Percentiles rank a stretch among this genome's conserved stretches.
phyloP scores from a whole-genome alignment of 2,329 filamentous ascomycete genomes.

The Fusarium nisikadoi region DNA sequence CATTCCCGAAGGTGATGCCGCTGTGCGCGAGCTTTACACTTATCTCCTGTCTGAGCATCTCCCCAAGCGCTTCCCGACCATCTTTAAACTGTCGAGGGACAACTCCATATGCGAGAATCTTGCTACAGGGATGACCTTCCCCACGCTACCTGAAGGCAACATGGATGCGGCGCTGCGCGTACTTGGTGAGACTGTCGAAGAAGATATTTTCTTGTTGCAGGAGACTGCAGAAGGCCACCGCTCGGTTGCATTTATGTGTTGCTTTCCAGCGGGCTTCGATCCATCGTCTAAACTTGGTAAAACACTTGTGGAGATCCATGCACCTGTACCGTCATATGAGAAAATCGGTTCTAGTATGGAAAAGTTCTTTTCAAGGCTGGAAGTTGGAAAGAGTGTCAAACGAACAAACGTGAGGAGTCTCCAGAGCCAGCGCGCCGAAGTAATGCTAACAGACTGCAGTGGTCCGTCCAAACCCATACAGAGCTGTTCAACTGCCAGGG shows the following conservation, averaged over 20 bases:
- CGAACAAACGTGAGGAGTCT: conserved; percentile 57
- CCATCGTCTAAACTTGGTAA: conserved; percentile 61
- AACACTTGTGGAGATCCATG: conserved; percentile 56
- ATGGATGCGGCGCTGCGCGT: conserved; percentile 14
- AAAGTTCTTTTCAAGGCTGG: conserved; percentile 60
- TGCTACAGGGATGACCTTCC: conserved; percentile 49
- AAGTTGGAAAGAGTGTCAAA: conserved; percentile 60
- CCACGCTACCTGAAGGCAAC: conserved; percentile 18
- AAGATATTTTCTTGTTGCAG: conserved; percentile 59
- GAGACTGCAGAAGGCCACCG: conserved; percentile 55
- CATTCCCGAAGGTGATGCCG: conserved; percentile 51
- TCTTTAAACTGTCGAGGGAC: conserved; percentile 55
- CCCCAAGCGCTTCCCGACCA: conserved; percentile 58
- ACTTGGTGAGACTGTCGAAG: conserved; percentile 24
- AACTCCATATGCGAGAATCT: conserved; percentile 52
- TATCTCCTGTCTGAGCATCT: conserved; percentile 60
- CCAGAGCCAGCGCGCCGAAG: fast-evolving
- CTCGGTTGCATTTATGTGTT: conserved; percentile 56
- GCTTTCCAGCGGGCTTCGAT: conserved; percentile 60
- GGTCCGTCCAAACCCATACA: conserved; percentile 38
- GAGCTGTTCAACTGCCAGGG: conserved; percentile 31
- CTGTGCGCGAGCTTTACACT: conserved; percentile 60
- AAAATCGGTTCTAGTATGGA: conserved; percentile 67
- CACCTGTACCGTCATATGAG: conserved; percentile 61
- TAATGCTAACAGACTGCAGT: conserved; percentile 16